Conservation (phyloP, 2,329 filamentous ascomycete species). For the Alternaria metachromatica region DNA sequence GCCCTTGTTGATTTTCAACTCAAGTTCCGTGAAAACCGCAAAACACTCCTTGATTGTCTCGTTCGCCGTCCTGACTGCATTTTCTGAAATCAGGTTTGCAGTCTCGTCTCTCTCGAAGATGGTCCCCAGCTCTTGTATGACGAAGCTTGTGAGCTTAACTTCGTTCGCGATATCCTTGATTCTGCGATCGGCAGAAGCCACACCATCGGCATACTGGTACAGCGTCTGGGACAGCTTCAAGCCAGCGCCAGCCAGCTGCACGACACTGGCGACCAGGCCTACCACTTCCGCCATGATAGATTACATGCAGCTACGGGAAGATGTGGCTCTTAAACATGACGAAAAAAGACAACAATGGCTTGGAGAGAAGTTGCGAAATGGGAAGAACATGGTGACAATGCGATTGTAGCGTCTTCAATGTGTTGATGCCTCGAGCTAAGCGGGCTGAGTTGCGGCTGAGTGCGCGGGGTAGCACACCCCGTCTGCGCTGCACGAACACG, state of each 20-base stretch:
- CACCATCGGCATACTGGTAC: slow-evolving; percentile 41
- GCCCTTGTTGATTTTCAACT: slow-evolving; percentile 31
- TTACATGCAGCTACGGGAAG: not conserved
- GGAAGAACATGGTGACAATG: not conserved
- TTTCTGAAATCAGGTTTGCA: slow-evolving; percentile 30
- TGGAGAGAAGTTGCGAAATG: not conserved
- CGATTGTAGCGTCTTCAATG: not conserved
- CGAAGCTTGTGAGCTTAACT: slow-evolving; percentile 34
- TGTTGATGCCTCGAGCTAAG: not conserved
- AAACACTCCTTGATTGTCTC: slow-evolving; percentile 39
- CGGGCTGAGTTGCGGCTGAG: slow-evolving; percentile 6
- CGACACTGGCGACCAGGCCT: slow-evolving; percentile 38
- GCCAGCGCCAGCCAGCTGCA: slow-evolving; percentile 40
- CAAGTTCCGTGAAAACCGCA: slow-evolving; percentile 33
- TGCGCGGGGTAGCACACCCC: not conserved
- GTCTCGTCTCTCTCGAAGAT: slow-evolving; percentile 37
- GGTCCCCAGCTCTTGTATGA: slow-evolving; percentile 37
- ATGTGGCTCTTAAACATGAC: not conserved
- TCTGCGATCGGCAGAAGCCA: slow-evolving; percentile 36
- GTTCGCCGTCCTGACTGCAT: slow-evolving; percentile 33
- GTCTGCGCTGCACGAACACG: not conserved
- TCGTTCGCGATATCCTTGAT: slow-evolving; percentile 40
- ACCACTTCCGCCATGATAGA: slow-evolving; percentile 32
- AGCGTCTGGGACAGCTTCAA: slow-evolving; percentile 39
- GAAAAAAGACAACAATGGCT: not conserved